Evolutionary conservation across 768 basidiomycete genomes (phyloP).

Genomic region (Lentinula lateritia): DNA sequence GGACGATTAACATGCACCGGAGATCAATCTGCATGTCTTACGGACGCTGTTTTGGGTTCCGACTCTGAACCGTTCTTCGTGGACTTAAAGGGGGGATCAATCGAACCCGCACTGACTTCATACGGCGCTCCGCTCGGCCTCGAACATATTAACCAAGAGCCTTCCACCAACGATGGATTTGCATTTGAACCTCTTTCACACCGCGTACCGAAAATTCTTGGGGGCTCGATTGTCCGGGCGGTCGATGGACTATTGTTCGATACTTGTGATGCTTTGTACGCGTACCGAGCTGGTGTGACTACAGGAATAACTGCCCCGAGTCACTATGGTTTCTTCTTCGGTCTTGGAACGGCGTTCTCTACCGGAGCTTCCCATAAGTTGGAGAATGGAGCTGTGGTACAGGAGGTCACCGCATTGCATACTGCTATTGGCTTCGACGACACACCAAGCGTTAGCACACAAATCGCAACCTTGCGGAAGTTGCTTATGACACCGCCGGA

Average conservation of each 20-base stretch:
- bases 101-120: slow-evolving; percentile 60
- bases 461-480: slow-evolving; percentile 67
- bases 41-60: slow-evolving; percentile 5
- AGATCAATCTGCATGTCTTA: slow-evolving; percentile 17
- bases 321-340: slow-evolving; percentile 47
- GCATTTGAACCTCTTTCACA: slow-evolving; percentile 49
- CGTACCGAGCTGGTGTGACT: slow-evolving; percentile 69
- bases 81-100: slow-evolving; percentile 68
- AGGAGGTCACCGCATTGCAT: slow-evolving; percentile 63
- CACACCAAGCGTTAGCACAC: slow-evolving; percentile 66
- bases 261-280: slow-evolving; percentile 67
- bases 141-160: slow-evolving; percentile 61
- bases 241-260: slow-evolving; percentile 69
- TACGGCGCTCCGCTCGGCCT: slow-evolving; percentile 72
- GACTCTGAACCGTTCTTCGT: slow-evolving; percentile 29
- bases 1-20: slow-evolving; percentile 52
- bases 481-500: slow-evolving; percentile 45
- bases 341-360: slow-evolving; percentile 64
- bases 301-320: slow-evolving; percentile 59
- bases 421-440: slow-evolving; percentile 49
- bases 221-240: slow-evolving; percentile 56
- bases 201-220: slow-evolving; percentile 41
- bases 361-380: slow-evolving; percentile 55
- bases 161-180: slow-evolving; percentile 64
- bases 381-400: slow-evolving; percentile 55